phyloP scores from a whole-genome alignment of 768 basidiomycete species.

The Albatrellus ellisii region DNA sequence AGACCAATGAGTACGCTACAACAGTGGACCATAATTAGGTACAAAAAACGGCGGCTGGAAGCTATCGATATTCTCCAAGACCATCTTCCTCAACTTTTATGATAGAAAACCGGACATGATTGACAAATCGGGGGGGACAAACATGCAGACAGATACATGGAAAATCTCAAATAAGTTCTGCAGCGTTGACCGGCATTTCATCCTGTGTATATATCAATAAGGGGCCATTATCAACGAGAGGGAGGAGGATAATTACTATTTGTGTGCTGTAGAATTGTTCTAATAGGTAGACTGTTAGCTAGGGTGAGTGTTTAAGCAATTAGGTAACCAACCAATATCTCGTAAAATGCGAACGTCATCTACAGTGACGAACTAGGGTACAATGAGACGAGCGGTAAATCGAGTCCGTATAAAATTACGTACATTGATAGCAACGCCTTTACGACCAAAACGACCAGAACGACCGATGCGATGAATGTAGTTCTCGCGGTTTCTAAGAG shows the following conservation, averaged over 20 bases:
- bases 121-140: neutral
- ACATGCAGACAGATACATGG: neutral
- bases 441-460: slow-evolving; percentile 96
- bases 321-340: slow-evolving; percentile 61
- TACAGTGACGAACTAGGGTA: slow-evolving; percentile 71
- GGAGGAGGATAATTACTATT: slow-evolving; percentile 40
- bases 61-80: slow-evolving; percentile 17
- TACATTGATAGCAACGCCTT: slow-evolving; percentile 99
- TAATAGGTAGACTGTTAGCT: slow-evolving; percentile 16
- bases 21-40: neutral
- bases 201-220: slow-evolving; percentile 40
- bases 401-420: slow-evolving; percentile 16
- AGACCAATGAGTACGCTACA: slow-evolving; percentile 3
- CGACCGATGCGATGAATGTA: slow-evolving; percentile 99
- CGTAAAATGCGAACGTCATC: slow-evolving; percentile 95
- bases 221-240: slow-evolving; percentile 4
- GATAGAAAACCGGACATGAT: neutral
- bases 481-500: slow-evolving; percentile 83
- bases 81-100: slow-evolving; percentile 47
- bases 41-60: neutral
- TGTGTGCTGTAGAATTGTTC: slow-evolving; percentile 97
- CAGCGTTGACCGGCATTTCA: slow-evolving; percentile 98
- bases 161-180: slow-evolving; percentile 72
- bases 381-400: neutral
- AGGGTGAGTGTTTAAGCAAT: neutral